These are phyloP conservation scores for Trametes elegans DNA, from an alignment of 768 basidiomycete species.

Conservation along the genomic window DNA sequence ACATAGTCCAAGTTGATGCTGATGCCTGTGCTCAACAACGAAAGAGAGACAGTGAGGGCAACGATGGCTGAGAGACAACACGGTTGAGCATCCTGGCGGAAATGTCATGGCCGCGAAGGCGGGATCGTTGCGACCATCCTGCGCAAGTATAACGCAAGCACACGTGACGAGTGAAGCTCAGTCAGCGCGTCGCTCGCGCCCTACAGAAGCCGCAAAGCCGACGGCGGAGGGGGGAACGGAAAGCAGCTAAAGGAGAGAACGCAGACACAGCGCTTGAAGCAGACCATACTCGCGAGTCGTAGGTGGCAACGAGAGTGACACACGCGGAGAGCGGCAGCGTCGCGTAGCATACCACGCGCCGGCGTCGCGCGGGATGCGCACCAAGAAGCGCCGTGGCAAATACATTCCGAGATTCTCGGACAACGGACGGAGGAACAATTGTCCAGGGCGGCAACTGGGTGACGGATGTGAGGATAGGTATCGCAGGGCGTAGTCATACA, in stretches of 20 bases:
- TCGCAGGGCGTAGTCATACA: no score
- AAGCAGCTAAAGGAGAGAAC: not conserved
- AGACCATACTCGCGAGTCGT: no score
- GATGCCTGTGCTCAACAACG: slow-evolving; percentile 7
- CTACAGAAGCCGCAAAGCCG: not conserved
- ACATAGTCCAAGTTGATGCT: slow-evolving; percentile 18
- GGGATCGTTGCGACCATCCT: slow-evolving; percentile 3
- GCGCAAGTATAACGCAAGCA: slow-evolving; percentile 17
- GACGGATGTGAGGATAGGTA: no score
- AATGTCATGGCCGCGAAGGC: not conserved
- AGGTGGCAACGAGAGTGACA: not conserved
- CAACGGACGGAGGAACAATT: no score
- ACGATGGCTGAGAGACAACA: slow-evolving; percentile 12
- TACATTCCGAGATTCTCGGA: no score
- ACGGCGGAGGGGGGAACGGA: not conserved
- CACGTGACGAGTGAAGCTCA: slow-evolving; percentile 15
- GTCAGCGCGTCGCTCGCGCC: slow-evolving; percentile 3
- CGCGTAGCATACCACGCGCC: no score
- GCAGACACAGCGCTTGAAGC: not conserved
- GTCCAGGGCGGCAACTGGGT: no score
- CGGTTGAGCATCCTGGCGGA: slow-evolving; percentile 14
- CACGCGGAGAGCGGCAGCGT: no score
- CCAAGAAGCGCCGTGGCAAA: no score
- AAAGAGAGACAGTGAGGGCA: slow-evolving; percentile 6
- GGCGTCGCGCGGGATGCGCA: no score